Conservation (phyloP, 495 filamentous ascomycete genomes). For the Cercophora scortea region DNA sequence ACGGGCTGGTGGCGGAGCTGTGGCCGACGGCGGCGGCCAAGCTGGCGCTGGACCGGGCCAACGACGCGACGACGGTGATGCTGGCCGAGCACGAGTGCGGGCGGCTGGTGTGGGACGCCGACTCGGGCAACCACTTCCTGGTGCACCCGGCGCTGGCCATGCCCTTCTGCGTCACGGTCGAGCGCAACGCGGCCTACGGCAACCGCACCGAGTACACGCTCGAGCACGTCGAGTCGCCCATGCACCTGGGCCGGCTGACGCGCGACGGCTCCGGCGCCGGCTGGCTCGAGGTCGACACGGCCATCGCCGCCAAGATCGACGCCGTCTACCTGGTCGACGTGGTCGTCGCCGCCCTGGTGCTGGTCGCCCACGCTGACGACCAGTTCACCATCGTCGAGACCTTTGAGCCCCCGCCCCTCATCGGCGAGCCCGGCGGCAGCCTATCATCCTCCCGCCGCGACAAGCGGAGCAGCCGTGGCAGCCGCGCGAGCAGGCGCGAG, state of each 20-base stretch:
- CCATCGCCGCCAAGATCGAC: conserved; percentile 40
- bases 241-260: conserved; percentile 40
- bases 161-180: conserved; percentile 46
- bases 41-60: conserved; percentile 59
- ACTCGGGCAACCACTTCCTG: conserved; percentile 56
- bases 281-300: conserved; percentile 46
- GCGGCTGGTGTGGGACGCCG: conserved; percentile 61
- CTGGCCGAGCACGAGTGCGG: conserved; percentile 67
- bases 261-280: conserved; percentile 45
- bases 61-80: conserved; percentile 50
- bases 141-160: conserved; percentile 60
- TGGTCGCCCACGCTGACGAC: conserved; percentile 60
- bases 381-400: conserved; percentile 36
- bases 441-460: not conserved
- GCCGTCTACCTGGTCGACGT: conserved; percentile 74
- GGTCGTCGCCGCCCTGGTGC: conserved; percentile 55
- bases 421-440: conserved; percentile 11
- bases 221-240: conserved; percentile 52
- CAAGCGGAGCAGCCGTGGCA: conserved; percentile 13
- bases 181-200: conserved; percentile 38
- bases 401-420: conserved; percentile 44
- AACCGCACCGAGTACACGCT: conserved; percentile 52
- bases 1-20: conserved; percentile 66
- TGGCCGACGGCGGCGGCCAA: conserved; percentile 64
- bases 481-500: conserved; percentile 18